phyloP scores from a whole-genome alignment of 1,139 yeast genomes.

The Suhomyces yuchorum region DNA sequence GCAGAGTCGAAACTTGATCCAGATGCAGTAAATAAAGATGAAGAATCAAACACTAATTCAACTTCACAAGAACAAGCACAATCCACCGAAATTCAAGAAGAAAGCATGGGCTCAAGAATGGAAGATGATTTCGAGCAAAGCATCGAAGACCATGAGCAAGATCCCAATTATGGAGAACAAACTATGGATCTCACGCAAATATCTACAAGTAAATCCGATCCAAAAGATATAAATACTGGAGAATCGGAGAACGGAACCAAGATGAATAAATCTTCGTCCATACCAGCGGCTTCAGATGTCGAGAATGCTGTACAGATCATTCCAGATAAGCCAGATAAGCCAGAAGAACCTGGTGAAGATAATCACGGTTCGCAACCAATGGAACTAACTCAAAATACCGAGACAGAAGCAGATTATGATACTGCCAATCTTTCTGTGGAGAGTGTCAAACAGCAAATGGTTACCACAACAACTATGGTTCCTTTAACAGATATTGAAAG shows the following conservation, averaged over 20 bases:
- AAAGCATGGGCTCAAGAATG: too few species aligned
- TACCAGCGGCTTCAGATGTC: neutral
- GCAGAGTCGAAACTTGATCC: too few species aligned
- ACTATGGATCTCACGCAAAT: constrained; percentile 20
- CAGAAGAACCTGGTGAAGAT: neutral
- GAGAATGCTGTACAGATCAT: too few species aligned
- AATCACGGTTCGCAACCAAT: constrained; percentile 22
- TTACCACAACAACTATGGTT: constrained; percentile 14
- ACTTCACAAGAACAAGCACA: too few species aligned
- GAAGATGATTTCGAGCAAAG: too few species aligned
- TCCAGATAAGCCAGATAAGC: neutral
- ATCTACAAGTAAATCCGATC: neutral
- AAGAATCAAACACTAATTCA: too few species aligned
- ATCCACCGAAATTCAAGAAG: too few species aligned
- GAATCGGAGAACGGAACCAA: neutral
- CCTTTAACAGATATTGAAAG: constrained; percentile 17
- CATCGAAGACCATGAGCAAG: neutral
- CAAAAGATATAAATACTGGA: neutral
- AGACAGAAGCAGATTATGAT: neutral
- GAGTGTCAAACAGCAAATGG: constrained; percentile 9
- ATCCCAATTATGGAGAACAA: constrained; percentile 11
- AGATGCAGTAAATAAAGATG: too few species aligned
- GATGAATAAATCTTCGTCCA: neutral
- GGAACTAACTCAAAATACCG: constrained; percentile 24
- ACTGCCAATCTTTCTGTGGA: constrained; percentile 4